A percentile compares a stretch with the other conserved stretches of the same genome.
These are phyloP conservation scores for Phytophthora citrophthora DNA, from an alignment of 352 stramenopile species.

Conservation along the genomic window DNA sequence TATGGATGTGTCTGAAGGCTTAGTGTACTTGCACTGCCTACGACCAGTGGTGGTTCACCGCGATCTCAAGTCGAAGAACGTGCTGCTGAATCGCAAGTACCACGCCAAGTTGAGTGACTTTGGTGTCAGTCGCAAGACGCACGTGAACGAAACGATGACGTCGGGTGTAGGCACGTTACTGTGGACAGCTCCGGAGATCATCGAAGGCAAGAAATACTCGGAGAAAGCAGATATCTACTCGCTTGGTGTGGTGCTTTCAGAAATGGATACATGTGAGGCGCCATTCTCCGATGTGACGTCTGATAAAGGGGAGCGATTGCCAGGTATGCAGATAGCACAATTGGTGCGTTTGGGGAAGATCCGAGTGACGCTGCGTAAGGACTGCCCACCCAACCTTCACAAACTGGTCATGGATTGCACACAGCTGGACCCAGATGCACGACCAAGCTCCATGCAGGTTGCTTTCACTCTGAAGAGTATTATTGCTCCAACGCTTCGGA, in stretches of 20 bases:
- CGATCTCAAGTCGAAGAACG: constrained; percentile 90
- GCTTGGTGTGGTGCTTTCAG: constrained; percentile 82
- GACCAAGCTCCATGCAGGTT: constrained; percentile 75
- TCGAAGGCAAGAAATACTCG: constrained; percentile 85
- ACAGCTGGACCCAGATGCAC: constrained; percentile 63
- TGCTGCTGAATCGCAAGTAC: constrained; percentile 72
- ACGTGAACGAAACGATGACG: constrained; percentile 78
- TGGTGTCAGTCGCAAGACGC: constrained; percentile 78
- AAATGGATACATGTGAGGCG: constrained; percentile 73
- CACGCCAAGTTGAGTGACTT: constrained; percentile 91
- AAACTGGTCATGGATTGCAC: constrained; percentile 67
- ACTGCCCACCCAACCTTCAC: constrained; percentile 62
- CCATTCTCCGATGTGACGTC: constrained; percentile 64
- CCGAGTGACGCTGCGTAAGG: constrained; percentile 52
- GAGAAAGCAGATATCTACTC: constrained; percentile 91
- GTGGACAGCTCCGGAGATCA: constrained; percentile 91
- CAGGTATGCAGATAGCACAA: constrained; percentile 77
- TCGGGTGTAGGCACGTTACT: constrained; percentile 80
- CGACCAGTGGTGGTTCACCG: constrained; percentile 81
- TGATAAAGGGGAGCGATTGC: constrained; percentile 54
- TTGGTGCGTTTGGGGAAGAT: constrained; percentile 64
- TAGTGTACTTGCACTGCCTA: constrained; percentile 86
- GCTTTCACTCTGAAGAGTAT: constrained; percentile 80
- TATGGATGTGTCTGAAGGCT: constrained; percentile 81
- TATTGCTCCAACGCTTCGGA: constrained; percentile 57